Percentiles rank a stretch among this genome's conserved stretches.
Evolutionary conservation across 768 basidiomycete genomes (phyloP).

Genomic region (Paxillus ammoniavirescens): DNA sequence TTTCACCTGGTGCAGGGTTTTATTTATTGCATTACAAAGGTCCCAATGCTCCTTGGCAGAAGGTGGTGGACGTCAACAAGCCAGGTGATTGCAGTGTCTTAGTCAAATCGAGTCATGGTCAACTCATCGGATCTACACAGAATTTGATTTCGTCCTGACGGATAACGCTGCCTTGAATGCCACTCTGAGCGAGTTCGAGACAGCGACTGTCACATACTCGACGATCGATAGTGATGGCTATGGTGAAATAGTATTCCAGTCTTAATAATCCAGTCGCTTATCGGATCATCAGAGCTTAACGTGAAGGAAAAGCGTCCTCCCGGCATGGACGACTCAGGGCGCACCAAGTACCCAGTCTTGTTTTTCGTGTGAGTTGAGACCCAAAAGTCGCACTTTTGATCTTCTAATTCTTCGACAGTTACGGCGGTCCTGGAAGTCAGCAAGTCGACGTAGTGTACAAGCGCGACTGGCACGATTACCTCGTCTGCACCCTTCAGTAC

Average conservation of each 20-base stretch:
- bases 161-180: slow-evolving; percentile 67
- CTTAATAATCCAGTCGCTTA: slow-evolving; percentile 17
- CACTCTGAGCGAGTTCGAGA: slow-evolving; percentile 65
- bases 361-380: slow-evolving; percentile 65
- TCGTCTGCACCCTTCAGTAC: slow-evolving; percentile 79
- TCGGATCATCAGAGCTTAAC: slow-evolving; percentile 65
- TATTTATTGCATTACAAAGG: slow-evolving; percentile 81
- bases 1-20: slow-evolving; percentile 85
- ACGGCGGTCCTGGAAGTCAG: slow-evolving; percentile 91
- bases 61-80: slow-evolving; percentile 57
- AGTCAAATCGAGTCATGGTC: background rate
- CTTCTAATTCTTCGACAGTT: slow-evolving; percentile 42
- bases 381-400: background rate
- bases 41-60: slow-evolving; percentile 86
- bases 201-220: slow-evolving; percentile 64
- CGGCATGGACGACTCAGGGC: slow-evolving; percentile 91
- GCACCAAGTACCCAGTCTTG: slow-evolving; percentile 92
- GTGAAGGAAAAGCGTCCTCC: slow-evolving; percentile 90
- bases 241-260: slow-evolving; percentile 43
- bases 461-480: slow-evolving; percentile 85
- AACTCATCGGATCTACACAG: slow-evolving; percentile 33
- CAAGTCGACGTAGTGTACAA: slow-evolving; percentile 62
- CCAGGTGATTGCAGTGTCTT: slow-evolving; percentile 34
- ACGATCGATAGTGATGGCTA: slow-evolving; percentile 81
- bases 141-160: slow-evolving; percentile 62